Evolutionary conservation across 176 grass and related monocot genomes (phyloP).

Genomic region (Zoysia japonica): DNA sequence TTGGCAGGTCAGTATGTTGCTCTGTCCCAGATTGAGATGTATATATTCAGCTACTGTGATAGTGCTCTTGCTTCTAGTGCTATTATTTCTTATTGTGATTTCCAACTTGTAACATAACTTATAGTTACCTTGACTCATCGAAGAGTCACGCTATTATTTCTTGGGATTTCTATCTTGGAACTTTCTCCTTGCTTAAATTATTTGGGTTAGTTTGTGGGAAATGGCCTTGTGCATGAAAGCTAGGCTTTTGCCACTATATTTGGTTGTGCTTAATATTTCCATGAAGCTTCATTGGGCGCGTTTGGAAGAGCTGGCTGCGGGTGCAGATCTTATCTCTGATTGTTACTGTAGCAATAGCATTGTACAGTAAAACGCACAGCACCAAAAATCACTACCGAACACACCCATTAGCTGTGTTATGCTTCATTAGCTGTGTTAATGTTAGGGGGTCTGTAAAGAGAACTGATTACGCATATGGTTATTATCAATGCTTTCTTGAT

Average conservation of each 20-base stretch:
- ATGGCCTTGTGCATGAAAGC: not conserved
- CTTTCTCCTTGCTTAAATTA: not conserved
- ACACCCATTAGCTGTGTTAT: too few species aligned
- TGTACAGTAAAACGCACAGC: too few species aligned
- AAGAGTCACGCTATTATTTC: not conserved
- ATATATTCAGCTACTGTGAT: not conserved
- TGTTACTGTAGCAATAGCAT: too few species aligned
- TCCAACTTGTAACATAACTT: not conserved
- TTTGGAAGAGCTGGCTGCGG: too few species aligned
- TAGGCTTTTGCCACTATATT: not conserved
- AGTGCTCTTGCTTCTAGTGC: not conserved
- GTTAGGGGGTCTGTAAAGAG: not conserved
- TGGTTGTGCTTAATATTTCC: not conserved
- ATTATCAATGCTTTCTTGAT: slow-evolving; percentile 14
- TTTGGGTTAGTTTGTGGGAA: not conserved
- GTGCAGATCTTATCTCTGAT: too few species aligned
- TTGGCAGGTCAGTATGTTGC: slow-evolving; percentile 74
- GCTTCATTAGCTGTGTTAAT: not conserved
- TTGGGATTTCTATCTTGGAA: not conserved
- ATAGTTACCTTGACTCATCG: not conserved
- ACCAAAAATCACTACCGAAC: too few species aligned
- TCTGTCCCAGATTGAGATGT: slow-evolving; percentile 22
- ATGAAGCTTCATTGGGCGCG: not conserved
- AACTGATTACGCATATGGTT: not conserved
- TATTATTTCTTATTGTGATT: slow-evolving; percentile 7